Base-by-base conservation (phyloP, 2,329 filamentous ascomycete genomes). In the Pseudogymnoascus sp. region DNA sequence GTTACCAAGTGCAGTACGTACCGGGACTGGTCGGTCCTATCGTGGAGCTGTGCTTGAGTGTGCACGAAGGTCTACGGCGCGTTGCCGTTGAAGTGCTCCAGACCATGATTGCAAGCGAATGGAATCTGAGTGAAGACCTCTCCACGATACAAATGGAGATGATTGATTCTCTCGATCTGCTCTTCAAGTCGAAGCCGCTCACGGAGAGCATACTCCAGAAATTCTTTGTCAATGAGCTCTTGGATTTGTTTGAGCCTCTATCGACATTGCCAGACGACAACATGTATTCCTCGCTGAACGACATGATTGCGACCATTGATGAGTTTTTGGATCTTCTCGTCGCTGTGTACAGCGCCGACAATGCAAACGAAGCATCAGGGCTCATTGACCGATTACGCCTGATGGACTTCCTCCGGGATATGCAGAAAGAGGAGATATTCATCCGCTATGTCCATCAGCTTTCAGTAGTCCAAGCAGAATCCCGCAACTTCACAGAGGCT, bases 71-170 rank as follows among this genome's bases (percentile, higher is more conserved):
- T 3, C 78, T 99, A 61, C 85, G 94, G 63, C 86, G 85, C 65
- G 94, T 96, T 74, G 94, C 93, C 0, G 92, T 97, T 30, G 90
- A 96, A 72, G 89, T 99, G 18, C 76, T 99, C 64, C 92, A 96
- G 73, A 96, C 92, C 2, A 99, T 99, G 94, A 96, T 99, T 69
- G 87, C 97, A 67, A 96, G 92, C 75, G 94, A 99, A 74, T 99
- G 94, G 94, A 92, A 92, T 14, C 76, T 99, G 65, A 97, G 92
- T 71, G 90, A 96, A 71, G 93, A 97, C 71, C 77, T 99, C 57
- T 88, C 88, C 2, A 86, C 94, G 57, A 89, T 99, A 59, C 92
- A 97, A 74, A 94, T 92, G 2, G 94, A 97, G 74, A 92, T 97
- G 79, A 96, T 99, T 68, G 93, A 97, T 69, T 95, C 90, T 66